phyloP scores from a whole-genome alignment of 805 yeast genomes.

The Priceomyces medius region DNA sequence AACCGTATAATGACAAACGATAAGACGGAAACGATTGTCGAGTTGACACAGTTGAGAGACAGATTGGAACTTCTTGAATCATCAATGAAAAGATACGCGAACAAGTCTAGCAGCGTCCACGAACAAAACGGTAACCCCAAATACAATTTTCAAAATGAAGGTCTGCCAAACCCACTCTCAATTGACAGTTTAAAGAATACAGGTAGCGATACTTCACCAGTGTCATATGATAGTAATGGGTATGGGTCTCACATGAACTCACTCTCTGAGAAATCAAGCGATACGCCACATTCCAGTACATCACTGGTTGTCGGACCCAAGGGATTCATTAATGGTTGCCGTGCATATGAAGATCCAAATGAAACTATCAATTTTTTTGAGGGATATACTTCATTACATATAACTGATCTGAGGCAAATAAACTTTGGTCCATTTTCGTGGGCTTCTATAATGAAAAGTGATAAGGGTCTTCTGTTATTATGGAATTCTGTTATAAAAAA shows the following conservation, averaged over 20 bases:
- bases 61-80: conserved; percentile 18
- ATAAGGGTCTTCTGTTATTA: conserved; percentile 22
- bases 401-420: conserved; percentile 24
- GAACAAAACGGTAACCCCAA: no score
- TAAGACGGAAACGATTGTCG: conserved; percentile 11
- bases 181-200: not conserved
- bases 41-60: conserved; percentile 18
- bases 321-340: not conserved
- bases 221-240: not conserved
- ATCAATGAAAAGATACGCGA: not conserved
- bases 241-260: conserved; percentile 7
- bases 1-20: no score
- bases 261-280: conserved; percentile 11
- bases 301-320: not conserved
- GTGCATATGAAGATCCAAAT: conserved; percentile 22
- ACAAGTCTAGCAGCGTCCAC: no score
- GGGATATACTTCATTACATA: conserved; percentile 30
- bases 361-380: conserved; percentile 38
- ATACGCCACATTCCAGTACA: not conserved
- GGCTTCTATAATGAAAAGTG: conserved; percentile 44
- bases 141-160: no score
- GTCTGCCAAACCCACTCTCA: no score
- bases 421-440: conserved; percentile 51
- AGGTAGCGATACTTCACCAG: not conserved
- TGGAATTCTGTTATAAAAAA: conserved; percentile 4